A percentile compares a stretch with the other conserved stretches of the same genome.
phyloP scores from a whole-genome alignment of 306 rosid species.

The Cicer bijugum region DNA sequence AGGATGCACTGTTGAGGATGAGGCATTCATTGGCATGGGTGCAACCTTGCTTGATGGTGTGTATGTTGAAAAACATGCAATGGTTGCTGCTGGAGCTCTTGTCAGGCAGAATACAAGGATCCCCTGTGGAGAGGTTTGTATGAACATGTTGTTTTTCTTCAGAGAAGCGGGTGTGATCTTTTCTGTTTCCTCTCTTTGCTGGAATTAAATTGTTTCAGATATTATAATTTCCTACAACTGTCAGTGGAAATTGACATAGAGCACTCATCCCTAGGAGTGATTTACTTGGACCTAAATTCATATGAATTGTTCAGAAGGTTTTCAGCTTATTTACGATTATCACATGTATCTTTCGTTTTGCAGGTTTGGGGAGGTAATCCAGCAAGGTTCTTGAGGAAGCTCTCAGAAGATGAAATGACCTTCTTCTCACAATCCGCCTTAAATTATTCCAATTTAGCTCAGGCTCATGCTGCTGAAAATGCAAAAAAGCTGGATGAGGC shows the following conservation, averaged over 20 bases:
- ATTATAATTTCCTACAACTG: slow-evolving; percentile 15
- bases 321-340: slow-evolving; percentile 29
- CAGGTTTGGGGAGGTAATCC: slow-evolving; percentile 99
- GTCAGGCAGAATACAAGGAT: slow-evolving; percentile 90
- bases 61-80: slow-evolving; percentile 83
- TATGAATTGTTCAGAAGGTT: slow-evolving; percentile 24
- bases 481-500: slow-evolving; percentile 71
- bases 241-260: slow-evolving; percentile 12
- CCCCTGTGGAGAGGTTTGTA: slow-evolving; percentile 91
- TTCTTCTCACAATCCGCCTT: slow-evolving; percentile 86
- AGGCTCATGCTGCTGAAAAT: slow-evolving; percentile 91
- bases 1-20: slow-evolving; percentile 94
- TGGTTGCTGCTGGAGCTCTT: slow-evolving; percentile 98
- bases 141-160: slow-evolving; percentile 32
- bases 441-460: slow-evolving; percentile 84
- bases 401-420: slow-evolving; percentile 85
- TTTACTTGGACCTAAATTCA: slow-evolving; percentile 17
- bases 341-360: slow-evolving; percentile 34
- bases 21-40: slow-evolving; percentile 97
- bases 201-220: slow-evolving; percentile 21
- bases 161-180: slow-evolving; percentile 10
- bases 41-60: slow-evolving; percentile 95
- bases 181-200: slow-evolving; percentile 1
- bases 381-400: slow-evolving; percentile 91
- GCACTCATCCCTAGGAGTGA: slow-evolving; percentile 18